Conservation (phyloP, 2,329 filamentous ascomycete species). For the Dothidotthia symphoricarpi region DNA sequence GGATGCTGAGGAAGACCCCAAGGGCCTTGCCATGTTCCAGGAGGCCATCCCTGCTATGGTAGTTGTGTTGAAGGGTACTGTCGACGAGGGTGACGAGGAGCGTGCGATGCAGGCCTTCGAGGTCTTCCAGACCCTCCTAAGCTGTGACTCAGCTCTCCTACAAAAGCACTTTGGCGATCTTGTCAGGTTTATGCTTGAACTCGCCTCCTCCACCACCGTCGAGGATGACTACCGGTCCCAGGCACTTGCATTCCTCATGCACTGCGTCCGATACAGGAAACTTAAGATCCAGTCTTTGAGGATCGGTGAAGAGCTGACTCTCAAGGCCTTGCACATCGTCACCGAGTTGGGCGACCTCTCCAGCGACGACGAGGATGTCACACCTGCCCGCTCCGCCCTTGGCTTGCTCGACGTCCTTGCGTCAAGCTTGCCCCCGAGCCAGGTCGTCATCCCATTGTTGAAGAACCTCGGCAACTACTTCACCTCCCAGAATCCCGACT, state of each 20-base stretch:
- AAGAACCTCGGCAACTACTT: constrained; percentile 83
- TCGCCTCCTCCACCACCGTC: constrained; percentile 71
- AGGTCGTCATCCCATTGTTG: constrained; percentile 89
- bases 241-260: constrained; percentile 89
- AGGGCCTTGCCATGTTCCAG: constrained; percentile 73
- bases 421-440: constrained; percentile 83
- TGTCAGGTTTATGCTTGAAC: constrained; percentile 88
- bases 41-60: constrained; percentile 84
- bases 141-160: constrained; percentile 81
- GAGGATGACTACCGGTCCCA: constrained; percentile 86
- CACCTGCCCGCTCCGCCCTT: constrained; percentile 79
- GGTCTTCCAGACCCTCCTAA: constrained; percentile 92
- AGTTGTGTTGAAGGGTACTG: constrained; percentile 77
- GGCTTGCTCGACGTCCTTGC: constrained; percentile 86
- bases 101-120: constrained; percentile 89
- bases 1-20: constrained; percentile 79
- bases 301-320: constrained; percentile 81
- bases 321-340: constrained; percentile 83
- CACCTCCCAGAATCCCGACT: constrained; percentile 68
- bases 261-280: constrained; percentile 86
- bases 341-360: constrained; percentile 78
- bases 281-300: constrained; percentile 92
- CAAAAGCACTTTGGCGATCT: constrained; percentile 85
- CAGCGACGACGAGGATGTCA: constrained; percentile 76
- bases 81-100: constrained; percentile 79